Conservation (phyloP, 805 yeast species). For the Ogataea trehalophila region DNA sequence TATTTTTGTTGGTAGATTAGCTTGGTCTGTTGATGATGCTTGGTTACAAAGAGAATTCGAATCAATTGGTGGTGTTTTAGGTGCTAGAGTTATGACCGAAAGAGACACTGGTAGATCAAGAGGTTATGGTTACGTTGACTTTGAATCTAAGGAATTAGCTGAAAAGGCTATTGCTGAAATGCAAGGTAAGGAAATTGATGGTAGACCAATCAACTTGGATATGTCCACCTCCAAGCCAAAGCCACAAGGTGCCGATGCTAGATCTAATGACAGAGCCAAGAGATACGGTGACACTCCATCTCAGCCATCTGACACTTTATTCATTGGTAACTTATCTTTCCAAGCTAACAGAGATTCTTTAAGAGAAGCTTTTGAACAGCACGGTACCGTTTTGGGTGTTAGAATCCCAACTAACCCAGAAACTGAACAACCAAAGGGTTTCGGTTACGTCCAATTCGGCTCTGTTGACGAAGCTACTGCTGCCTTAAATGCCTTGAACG, state of each 20-base stretch:
- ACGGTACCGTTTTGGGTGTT: slow-evolving; percentile 81
- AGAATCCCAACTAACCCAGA: slow-evolving; percentile 98
- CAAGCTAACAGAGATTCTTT: slow-evolving; percentile 77
- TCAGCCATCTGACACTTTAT: slow-evolving; percentile 91
- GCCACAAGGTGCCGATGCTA: slow-evolving; percentile 41
- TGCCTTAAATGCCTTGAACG: slow-evolving; percentile 83
- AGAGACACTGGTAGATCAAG: slow-evolving; percentile 80
- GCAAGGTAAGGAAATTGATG: slow-evolving; percentile 95
- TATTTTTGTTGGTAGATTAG: slow-evolving; percentile 91
- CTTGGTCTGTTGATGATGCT: slow-evolving; percentile 95
- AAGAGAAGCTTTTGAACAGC: slow-evolving; percentile 65
- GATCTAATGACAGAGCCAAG: slow-evolving; percentile 72
- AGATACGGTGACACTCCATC: slow-evolving; percentile 88
- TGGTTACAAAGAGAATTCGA: slow-evolving; percentile 89
- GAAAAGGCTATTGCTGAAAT: slow-evolving; percentile 77
- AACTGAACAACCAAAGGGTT: slow-evolving; percentile 98
- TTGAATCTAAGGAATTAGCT: slow-evolving; percentile 70
- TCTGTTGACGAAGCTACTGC: slow-evolving; percentile 84
- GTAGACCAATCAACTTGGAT: slow-evolving; percentile 93
- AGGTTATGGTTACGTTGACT: slow-evolving; percentile 98
- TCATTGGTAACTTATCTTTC: slow-evolving; percentile 95
- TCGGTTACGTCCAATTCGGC: slow-evolving; percentile 93
- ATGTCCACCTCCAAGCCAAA: slow-evolving; percentile 82
- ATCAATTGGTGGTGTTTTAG: slow-evolving; percentile 69
- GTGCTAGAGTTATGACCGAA: slow-evolving; percentile 93